phyloP scores from a whole-genome alignment of 2,329 filamentous ascomycete genomes.

The Helotiales sp. region DNA sequence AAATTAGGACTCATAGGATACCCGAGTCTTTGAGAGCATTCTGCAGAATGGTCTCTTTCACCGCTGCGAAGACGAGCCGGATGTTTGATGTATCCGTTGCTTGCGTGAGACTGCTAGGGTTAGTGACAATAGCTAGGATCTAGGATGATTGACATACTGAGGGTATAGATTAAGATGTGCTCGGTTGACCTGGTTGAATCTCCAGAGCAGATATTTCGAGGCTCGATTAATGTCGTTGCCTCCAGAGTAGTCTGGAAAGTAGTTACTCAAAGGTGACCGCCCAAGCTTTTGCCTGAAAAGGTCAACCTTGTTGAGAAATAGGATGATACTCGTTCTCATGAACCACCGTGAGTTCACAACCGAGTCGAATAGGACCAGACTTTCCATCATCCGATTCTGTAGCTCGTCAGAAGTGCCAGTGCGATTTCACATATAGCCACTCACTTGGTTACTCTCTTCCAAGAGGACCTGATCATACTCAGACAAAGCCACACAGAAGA shows the following conservation, averaged over 20 bases:
- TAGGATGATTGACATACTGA: slow-evolving; percentile 65
- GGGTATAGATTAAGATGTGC: slow-evolving; percentile 96
- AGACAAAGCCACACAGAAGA: slow-evolving; percentile 96
- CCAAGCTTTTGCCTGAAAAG: slow-evolving; percentile 94
- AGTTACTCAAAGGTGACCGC: slow-evolving; percentile 86
- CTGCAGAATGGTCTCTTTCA: slow-evolving; percentile 98
- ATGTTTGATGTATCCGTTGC: slow-evolving; percentile 99
- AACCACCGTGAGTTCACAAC: slow-evolving; percentile 99
- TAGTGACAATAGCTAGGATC: slow-evolving; percentile 10
- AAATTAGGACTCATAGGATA: slow-evolving; percentile 65
- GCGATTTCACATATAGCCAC: slow-evolving; percentile 27
- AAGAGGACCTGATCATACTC: slow-evolving; percentile 97
- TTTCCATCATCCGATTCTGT: slow-evolving; percentile 99
- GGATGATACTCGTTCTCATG: slow-evolving; percentile 96
- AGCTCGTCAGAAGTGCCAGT: slow-evolving; percentile 20
- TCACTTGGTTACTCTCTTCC: slow-evolving; percentile 94
- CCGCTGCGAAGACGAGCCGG: slow-evolving; percentile 92
- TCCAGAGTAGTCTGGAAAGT: slow-evolving; percentile 97
- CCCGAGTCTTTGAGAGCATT: slow-evolving; percentile 98
- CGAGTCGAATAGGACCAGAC: slow-evolving; percentile 91
- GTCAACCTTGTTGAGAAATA: slow-evolving; percentile 99
- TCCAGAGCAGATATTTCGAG: slow-evolving; percentile 95
- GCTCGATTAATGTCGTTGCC: slow-evolving; percentile 98
- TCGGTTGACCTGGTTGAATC: slow-evolving; percentile 97
- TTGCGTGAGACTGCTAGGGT: slow-evolving; percentile 78